Conservation (phyloP, 2,329 filamentous ascomycete genomes). For the Nigrospora sphaerica region DNA sequence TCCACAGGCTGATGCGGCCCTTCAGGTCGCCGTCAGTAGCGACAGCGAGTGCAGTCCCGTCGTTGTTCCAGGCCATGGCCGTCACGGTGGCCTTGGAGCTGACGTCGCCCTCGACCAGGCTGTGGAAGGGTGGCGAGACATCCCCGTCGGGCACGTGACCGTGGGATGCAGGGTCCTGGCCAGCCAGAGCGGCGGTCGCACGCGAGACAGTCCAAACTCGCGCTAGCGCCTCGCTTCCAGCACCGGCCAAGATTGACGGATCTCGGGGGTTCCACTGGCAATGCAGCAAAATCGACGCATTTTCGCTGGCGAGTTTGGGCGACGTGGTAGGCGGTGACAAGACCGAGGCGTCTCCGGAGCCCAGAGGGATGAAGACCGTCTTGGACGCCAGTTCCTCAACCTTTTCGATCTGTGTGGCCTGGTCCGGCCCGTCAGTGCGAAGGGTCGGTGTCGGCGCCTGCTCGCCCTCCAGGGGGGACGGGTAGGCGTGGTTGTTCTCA, state of each 20-base stretch:
- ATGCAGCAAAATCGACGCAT: slow-evolving; percentile 56
- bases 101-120: slow-evolving; percentile 46
- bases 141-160: slow-evolving; percentile 34
- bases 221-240: slow-evolving; percentile 64
- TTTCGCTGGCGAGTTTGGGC: slow-evolving; percentile 33
- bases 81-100: slow-evolving; percentile 47
- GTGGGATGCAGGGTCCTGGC: slow-evolving; percentile 32
- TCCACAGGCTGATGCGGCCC: slow-evolving; percentile 49
- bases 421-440: slow-evolving; percentile 55
- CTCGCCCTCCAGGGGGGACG: slow-evolving; percentile 55
- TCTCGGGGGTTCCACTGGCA: slow-evolving; percentile 63
- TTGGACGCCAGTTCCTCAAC: slow-evolving; percentile 51
- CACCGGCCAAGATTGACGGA: slow-evolving; percentile 59
- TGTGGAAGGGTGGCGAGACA: slow-evolving; percentile 32
- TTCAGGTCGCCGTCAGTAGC: slow-evolving; percentile 49
- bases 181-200: slow-evolving; percentile 35
- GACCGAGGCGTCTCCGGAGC: slow-evolving; percentile 26
- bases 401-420: slow-evolving; percentile 59
- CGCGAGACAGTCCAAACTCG: slow-evolving; percentile 59
- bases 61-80: slow-evolving; percentile 53
- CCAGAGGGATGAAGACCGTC: slow-evolving; percentile 55
- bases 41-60: slow-evolving; percentile 49
- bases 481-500: slow-evolving; percentile 54
- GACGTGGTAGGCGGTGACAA: slow-evolving; percentile 27
- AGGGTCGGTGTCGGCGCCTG: slow-evolving; percentile 43